Evolutionary conservation across 805 yeast genomes (phyloP).

Genomic region (Wickerhamiella alocasiicola): DNA sequence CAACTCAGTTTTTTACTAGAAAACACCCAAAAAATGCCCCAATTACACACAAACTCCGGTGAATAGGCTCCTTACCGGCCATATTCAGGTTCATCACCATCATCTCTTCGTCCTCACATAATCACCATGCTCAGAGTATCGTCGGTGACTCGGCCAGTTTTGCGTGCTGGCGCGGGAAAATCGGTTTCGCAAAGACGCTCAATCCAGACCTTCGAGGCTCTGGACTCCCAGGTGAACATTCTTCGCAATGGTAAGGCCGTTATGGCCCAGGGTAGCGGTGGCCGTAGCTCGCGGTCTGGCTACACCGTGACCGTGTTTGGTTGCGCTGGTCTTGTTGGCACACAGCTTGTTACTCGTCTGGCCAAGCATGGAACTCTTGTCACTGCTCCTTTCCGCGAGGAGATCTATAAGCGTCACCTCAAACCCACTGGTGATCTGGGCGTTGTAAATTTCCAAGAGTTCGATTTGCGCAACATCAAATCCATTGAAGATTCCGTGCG

Average conservation of each 20-base stretch:
- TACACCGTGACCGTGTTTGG: constrained; percentile 85
- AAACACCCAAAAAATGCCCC: too few relatives aligned
- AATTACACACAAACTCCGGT: too few relatives aligned
- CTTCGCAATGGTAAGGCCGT: constrained; percentile 66
- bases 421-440: constrained; percentile 81
- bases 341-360: constrained; percentile 54
- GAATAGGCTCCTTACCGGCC: too few relatives aligned
- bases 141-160: not conserved
- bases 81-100: too few relatives aligned
- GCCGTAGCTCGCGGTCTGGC: constrained; percentile 72
- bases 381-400: constrained; percentile 72
- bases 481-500: constrained; percentile 67
- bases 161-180: not conserved
- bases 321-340: constrained; percentile 66
- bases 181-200: constrained; percentile 15
- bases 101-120: too few relatives aligned
- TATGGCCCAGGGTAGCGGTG: constrained; percentile 62
- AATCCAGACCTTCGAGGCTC: constrained; percentile 28
- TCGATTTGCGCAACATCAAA: constrained; percentile 65
- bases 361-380: constrained; percentile 74
- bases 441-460: constrained; percentile 71
- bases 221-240: constrained; percentile 45
- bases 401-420: constrained; percentile 60
- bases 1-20: not conserved
- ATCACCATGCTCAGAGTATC: not conserved